Base-by-base conservation (phyloP, 2,329 filamentous ascomycete species). In the Cladosporium oxysporum region DNA sequence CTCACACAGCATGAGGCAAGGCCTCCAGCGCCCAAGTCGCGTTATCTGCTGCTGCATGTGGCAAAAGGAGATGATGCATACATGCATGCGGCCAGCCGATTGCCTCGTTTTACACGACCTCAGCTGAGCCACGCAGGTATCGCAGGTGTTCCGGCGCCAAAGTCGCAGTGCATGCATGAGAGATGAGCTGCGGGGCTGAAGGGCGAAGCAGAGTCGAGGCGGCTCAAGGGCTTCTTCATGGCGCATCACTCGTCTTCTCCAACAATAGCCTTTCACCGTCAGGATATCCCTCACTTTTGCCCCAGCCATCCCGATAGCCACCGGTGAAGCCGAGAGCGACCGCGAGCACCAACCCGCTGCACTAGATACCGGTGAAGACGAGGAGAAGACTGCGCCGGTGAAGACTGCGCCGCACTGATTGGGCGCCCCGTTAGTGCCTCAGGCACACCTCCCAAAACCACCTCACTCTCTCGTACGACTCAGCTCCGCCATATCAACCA, bases 401-500 rank as follows among this genome's bases (percentile, higher is more conserved):
- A 47, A 47, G n/a, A 47, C 41, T 47, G 41, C 41, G 41, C 41
- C n/a, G 21, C 41, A 47, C n/a, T 47, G 41, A 47, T 47, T 47
- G 41, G 41, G n/a, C 41, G 37, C n/a, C 18, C n/a, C 41, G 7
- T n/a, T 11, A 3, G 7, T 47, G 41, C 41, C 41, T 47, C 41
- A 47, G 41, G 41, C 41, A 47, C 21, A 6, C 16, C 3, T 41
- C 18, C n/a, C 8, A 21, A 47, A 16, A 47, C 41, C 41, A 47
- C 41, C 41, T 47, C 41, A 44, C 37, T 44, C 37, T 44, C 18
- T 47, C 41, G 41, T 47, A 16, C 41, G 41, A 47, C 50, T 55
- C 52, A 55, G 49, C 52, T 55, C 52, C 31, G 28, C 52, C 52
- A 55, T 55, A 55, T 31, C 52, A 55, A 55, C 52, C 33, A 21